phyloP scores from a whole-genome alignment of 2,329 filamentous ascomycete species.

The Colletotrichum graminicola region DNA sequence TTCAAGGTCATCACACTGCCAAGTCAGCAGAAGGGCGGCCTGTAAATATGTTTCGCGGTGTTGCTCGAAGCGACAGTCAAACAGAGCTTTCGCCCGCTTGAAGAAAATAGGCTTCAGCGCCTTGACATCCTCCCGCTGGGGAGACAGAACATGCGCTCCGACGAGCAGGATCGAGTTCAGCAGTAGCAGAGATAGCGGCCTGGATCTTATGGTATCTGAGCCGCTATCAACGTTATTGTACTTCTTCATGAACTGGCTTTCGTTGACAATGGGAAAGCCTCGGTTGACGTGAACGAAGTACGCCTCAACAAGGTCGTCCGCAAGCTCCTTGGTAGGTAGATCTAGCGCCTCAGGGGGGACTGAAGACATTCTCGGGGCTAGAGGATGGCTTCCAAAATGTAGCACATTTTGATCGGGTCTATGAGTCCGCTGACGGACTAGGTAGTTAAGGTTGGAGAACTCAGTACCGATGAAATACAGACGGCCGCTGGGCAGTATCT shows the following conservation, averaged over 20 bases:
- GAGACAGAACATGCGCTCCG: constrained; percentile 62
- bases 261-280: constrained; percentile 64
- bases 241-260: constrained; percentile 63
- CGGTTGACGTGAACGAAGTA: constrained; percentile 65
- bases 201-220: constrained; percentile 48
- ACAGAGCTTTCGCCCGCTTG: constrained; percentile 64
- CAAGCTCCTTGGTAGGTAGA: constrained; percentile 60
- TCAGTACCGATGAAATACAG: constrained; percentile 68
- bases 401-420: constrained; percentile 46
- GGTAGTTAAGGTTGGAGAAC: constrained; percentile 67
- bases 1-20: constrained; percentile 67
- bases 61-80: constrained; percentile 65
- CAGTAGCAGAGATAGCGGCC: constrained; percentile 60
- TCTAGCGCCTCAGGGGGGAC: constrained; percentile 61
- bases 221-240: constrained; percentile 58
- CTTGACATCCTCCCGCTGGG: constrained; percentile 54
- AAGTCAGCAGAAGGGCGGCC: constrained; percentile 65
- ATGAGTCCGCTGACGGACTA: constrained; percentile 60
- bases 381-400: constrained; percentile 52
- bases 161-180: constrained; percentile 64
- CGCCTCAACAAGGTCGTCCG: constrained; percentile 62
- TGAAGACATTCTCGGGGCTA: constrained; percentile 56
- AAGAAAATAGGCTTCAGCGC: constrained; percentile 61
- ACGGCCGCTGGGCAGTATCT: constrained; percentile 61
- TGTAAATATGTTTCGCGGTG: constrained; percentile 67